Base-by-base conservation (phyloP, 2,329 filamentous ascomycete genomes). In the Monosporascus sp. region DNA sequence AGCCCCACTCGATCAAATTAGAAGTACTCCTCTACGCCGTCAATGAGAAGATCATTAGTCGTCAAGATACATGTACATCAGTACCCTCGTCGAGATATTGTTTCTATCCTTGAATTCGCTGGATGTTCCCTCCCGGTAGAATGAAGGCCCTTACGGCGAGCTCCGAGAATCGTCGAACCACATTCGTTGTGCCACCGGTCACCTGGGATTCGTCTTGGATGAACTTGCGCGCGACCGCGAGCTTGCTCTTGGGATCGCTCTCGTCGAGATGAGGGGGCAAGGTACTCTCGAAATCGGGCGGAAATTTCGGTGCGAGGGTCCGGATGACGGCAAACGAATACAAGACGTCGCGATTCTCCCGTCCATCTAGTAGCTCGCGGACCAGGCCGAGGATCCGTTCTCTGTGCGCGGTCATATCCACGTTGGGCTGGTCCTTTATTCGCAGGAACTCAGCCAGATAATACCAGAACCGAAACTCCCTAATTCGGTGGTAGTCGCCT, bases 271-370 rank as follows among this genome's bases (percentile, higher is more conserved):
- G 82, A 47, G 81, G 77, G 1, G 82, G 79, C 7, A 81, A 73
- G 24, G 79, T 76, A 55, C 74, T 80, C 58, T 80, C 80, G 34
- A 82, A 82, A 59, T 79, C 81, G 11, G 83, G 75, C 16, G 81
- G 80, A 64, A 80, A 84, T 46, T 84, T 82, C 34, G 85, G 84
- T 46, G 88, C 85, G 49, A 91, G 78, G 57, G 92, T 84, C 26
- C 91, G 85, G 17, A 88, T 85, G 52, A 96, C 83, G 8, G 89
- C 90, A 59, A 96, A 87, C 0, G 90, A 94, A 71, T 96, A 96
- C 53, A 97, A 82, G 19, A 96, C 87, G 67, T 97, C 91, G 51
- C 92, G 85, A 64, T 93, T 94, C 72, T 97, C 92, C 24, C 87
- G 82, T 48, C 87, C 87, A 61, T 91, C 88, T 14, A 96, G 78